Base-by-base conservation (phyloP, 352 stramenopile genomes). In the Globisporangium radiosum region DNA sequence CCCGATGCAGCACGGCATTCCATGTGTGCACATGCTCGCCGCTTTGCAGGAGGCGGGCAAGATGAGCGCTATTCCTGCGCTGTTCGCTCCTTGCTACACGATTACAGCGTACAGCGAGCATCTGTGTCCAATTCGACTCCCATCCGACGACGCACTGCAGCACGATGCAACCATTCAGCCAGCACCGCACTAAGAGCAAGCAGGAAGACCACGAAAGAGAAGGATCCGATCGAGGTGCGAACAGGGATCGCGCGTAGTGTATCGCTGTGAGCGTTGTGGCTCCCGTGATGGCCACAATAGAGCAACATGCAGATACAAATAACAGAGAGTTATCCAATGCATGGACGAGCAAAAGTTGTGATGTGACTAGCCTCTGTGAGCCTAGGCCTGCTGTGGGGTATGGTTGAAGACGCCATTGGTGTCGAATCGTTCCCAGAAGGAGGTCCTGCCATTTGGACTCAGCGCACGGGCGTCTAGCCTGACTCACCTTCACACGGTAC, bases 131-230 rank as follows among this genome's bases (percentile, higher is more conserved):
- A 51, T 51, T 5, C 47, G 47, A 33, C 47, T 51, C 11, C 47
- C 47, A 14, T 51, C 47, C n/a, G 47, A 51, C 47, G 47, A 51
- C 9, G 11, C 47, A 19, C n/a, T 51, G 47, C 11, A n/a, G 11
- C 47, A 25, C 47, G 47, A 25, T 51, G 13, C n/a, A 10, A 19
- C 47, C 8, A n/a, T 51, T 25, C n/a, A n/a, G 9, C 47, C 47
- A 51, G 11, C 47, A 25, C 47, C 47, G 14, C 47, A 51, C 47
- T 51, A 51, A 4, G 17, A 25, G 17, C 47, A 51, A 51, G 15
- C 47, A 10, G 47, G 47, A 10, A 51, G 47, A 51, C 47, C 47
- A 51, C 15, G 47, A 10, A 51, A 51, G n/a, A 51, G 47, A 25
- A n/a, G 47, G n/a, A 51, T 51, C 17, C 11, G 4, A 14, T 51